Percentiles rank a stretch among this genome's conserved stretches.
phyloP scores from a whole-genome alignment of 306 rosid genomes.

The Acacia acuminata region DNA sequence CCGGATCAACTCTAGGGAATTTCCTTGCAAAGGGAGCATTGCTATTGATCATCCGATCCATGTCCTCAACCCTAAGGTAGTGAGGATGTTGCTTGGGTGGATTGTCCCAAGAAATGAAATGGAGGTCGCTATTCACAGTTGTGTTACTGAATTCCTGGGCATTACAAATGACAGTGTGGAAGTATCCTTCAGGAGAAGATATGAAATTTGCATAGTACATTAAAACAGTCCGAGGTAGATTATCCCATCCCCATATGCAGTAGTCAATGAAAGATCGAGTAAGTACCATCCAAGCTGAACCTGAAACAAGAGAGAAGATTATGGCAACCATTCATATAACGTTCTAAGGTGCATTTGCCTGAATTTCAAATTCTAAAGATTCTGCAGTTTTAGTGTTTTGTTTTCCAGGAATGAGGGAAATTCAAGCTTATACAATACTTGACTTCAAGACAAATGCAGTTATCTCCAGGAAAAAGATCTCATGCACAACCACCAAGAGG shows the following conservation, averaged over 20 bases:
- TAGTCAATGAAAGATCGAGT: conserved; percentile 70
- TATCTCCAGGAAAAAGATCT: conserved; percentile 5
- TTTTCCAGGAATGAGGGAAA: not conserved
- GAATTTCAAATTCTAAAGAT: not conserved
- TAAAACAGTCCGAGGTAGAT: conserved; percentile 72
- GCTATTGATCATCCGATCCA: conserved; percentile 56
- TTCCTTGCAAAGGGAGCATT: conserved; percentile 80
- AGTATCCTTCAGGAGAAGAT: conserved; percentile 80
- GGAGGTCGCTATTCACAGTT: conserved; percentile 74
- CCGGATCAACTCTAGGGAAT: conserved; percentile 55
- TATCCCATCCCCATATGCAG: conserved; percentile 88
- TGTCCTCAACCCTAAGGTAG: conserved; percentile 55
- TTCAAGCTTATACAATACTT: not conserved
- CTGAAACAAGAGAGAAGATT: conserved; percentile 33
- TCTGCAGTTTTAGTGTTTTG: conserved; percentile 3
- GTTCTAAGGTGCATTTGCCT: not conserved
- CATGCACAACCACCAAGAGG: not conserved
- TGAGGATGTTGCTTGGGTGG: conserved; percentile 87
- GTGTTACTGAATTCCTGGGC: conserved; percentile 79
- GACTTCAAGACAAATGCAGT: conserved; percentile 16
- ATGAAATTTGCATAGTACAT: conserved; percentile 75
- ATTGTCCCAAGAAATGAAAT: conserved; percentile 77
- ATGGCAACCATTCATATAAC: conserved; percentile 1
- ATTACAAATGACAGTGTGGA: conserved; percentile 73
- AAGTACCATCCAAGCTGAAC: conserved; percentile 83